Percentiles rank a stretch among this genome's conserved stretches.
Evolutionary conservation across 306 rosid species (phyloP).

Genomic region (Glycine tomentella): DNA sequence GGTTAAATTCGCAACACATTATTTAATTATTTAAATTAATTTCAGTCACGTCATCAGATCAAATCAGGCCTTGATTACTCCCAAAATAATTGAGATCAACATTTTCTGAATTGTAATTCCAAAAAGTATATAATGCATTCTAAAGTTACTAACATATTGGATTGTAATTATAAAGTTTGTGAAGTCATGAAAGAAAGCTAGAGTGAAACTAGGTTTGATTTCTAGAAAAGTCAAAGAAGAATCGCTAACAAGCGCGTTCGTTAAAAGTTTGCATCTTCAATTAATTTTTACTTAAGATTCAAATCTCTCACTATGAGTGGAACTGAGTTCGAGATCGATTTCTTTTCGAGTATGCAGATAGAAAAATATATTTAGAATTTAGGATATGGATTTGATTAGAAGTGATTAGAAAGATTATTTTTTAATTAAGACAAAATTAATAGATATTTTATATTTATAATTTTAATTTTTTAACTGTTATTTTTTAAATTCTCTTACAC

Average conservation of each 20-base stretch:
- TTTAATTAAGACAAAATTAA: no score
- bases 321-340: no score
- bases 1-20: not conserved
- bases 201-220: not conserved
- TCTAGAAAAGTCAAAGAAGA: not conserved
- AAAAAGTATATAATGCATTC: not conserved
- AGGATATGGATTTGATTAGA: no score
- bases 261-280: not conserved
- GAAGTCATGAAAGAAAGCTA: not conserved
- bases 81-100: not conserved
- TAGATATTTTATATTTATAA: no score
- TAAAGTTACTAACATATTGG: not conserved
- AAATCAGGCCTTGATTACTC: not conserved
- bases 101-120: not conserved
- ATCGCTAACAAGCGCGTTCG: conserved; percentile 1
- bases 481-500: no score
- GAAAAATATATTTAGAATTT: no score
- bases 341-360: no score
- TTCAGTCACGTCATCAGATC: not conserved
- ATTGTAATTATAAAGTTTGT: not conserved
- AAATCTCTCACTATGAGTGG: not conserved
- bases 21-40: no score
- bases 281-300: not conserved
- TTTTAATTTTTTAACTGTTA: no score
- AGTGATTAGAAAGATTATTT: no score